These are phyloP conservation scores for Chlorella sp. DNA, from an alignment of 139 green algal species.

Conservation along the genomic window DNA sequence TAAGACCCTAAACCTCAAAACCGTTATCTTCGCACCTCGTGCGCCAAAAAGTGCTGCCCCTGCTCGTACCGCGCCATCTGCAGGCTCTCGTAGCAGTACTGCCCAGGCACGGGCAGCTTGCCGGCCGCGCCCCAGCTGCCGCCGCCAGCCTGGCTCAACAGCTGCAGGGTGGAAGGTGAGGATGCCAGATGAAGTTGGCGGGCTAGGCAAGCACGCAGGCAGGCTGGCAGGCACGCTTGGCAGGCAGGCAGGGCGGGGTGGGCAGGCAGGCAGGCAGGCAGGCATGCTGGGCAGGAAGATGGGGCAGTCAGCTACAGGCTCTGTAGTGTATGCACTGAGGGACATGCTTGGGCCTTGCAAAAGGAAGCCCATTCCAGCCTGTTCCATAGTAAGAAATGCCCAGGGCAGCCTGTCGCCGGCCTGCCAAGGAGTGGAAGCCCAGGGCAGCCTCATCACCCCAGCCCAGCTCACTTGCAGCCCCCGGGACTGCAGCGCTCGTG, in stretches of 20 bases:
- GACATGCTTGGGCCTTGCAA: too few relatives aligned
- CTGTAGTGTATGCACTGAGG: too few relatives aligned
- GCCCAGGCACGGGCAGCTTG: conserved; percentile 53
- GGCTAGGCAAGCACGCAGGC: neutral
- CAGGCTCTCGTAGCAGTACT: conserved; percentile 73
- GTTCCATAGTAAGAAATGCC: too few relatives aligned
- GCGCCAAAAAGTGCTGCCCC: conserved; percentile 73
- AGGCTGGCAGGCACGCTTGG: neutral
- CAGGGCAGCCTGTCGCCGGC: neutral
- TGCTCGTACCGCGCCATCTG: conserved; percentile 72
- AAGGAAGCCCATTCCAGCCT: too few relatives aligned
- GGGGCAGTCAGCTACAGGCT: too few relatives aligned
- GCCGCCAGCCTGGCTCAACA: conserved; percentile 43
- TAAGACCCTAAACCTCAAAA: too few relatives aligned
- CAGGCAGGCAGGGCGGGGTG: neutral
- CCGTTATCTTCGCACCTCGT: conserved; percentile 59
- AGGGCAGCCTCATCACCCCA: neutral
- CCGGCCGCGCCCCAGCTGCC: conserved; percentile 54
- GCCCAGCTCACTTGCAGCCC: conserved; percentile 11
- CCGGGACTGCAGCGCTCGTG: conserved; percentile 30
- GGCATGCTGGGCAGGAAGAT: too few relatives aligned
- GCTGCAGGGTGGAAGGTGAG: conserved; percentile 20
- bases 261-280: neutral
- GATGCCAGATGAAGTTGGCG: neutral
- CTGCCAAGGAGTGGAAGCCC: neutral